Evolutionary conservation across 768 basidiomycete species (phyloP).

Genomic region (Suillus hirtellus): DNA sequence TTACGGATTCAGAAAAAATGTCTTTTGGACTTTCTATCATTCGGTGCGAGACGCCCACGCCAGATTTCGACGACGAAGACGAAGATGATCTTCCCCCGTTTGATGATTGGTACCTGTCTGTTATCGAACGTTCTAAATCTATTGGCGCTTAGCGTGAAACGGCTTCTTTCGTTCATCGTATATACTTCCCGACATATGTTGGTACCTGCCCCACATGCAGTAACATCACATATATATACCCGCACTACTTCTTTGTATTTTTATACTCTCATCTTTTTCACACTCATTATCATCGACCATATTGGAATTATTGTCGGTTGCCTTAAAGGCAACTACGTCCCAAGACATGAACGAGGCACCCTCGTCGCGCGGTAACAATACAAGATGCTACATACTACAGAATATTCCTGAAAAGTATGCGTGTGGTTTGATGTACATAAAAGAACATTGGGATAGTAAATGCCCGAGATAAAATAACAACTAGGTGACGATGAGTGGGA

Average conservation of each 20-base stretch:
- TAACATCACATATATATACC: conserved; percentile 4
- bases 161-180: neutral
- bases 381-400: conserved; percentile 7
- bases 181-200: neutral
- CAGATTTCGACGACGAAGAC: conserved; percentile 14
- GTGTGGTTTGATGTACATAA: neutral
- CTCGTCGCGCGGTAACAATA: conserved; percentile 5
- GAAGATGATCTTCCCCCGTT: conserved; percentile 18
- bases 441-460: conserved; percentile 3
- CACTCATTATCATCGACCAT: neutral
- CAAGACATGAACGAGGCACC: neutral
- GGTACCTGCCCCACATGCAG: conserved; percentile 7
- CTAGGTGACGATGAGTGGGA: neutral
- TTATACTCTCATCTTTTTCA: neutral
- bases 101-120: conserved; percentile 21
- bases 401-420: conserved; percentile 2
- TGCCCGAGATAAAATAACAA: conserved; percentile 6
- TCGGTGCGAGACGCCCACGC: conserved; percentile 7
- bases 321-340: conserved; percentile 6
- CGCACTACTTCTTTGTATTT: neutral
- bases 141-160: neutral
- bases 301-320: neutral
- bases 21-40: neutral
- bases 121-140: conserved; percentile 13
- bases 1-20: neutral